phyloP scores from a whole-genome alignment of 2,329 filamentous ascomycete species.

The Fusarium sp. region DNA sequence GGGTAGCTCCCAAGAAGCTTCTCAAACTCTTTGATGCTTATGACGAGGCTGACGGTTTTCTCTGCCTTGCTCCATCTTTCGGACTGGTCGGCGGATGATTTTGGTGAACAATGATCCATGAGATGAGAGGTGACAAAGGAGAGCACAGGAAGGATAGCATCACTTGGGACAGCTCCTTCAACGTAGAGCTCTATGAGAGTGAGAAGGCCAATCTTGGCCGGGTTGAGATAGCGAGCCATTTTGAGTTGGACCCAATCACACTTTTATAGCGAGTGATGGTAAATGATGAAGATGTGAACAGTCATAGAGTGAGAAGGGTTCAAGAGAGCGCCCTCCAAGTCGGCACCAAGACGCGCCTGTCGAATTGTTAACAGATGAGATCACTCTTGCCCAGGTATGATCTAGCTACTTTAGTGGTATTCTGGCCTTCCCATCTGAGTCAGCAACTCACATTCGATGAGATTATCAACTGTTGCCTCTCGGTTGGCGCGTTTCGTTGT shows the following conservation, averaged over 20 bases:
- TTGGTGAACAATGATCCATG: slow-evolving; percentile 56
- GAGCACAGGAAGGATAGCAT: slow-evolving; percentile 77
- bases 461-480: not conserved
- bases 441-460: not conserved
- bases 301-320: not conserved
- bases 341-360: slow-evolving; percentile 19
- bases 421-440: not conserved
- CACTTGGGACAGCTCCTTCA: slow-evolving; percentile 71
- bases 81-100: slow-evolving; percentile 37
- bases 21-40: slow-evolving; percentile 67
- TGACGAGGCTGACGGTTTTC: slow-evolving; percentile 59
- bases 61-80: slow-evolving; percentile 59
- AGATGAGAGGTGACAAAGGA: slow-evolving; percentile 80
- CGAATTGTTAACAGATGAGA: slow-evolving; percentile 5
- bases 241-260: not conserved
- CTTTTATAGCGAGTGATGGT: not conserved
- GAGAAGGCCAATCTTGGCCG: slow-evolving; percentile 84
- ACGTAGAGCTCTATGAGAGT: slow-evolving; percentile 84
- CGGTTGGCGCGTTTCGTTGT: not conserved
- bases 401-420: not conserved
- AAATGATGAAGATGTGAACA: not conserved
- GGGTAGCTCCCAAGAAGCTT: slow-evolving; percentile 61
- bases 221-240: slow-evolving; percentile 88
- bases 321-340: not conserved
- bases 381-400: not conserved